Evolutionary conservation across 495 filamentous ascomycete genomes (phyloP), one percentile per base, ranked within the genome.

Genomic region (Hypoxylon trugodes): DNA sequence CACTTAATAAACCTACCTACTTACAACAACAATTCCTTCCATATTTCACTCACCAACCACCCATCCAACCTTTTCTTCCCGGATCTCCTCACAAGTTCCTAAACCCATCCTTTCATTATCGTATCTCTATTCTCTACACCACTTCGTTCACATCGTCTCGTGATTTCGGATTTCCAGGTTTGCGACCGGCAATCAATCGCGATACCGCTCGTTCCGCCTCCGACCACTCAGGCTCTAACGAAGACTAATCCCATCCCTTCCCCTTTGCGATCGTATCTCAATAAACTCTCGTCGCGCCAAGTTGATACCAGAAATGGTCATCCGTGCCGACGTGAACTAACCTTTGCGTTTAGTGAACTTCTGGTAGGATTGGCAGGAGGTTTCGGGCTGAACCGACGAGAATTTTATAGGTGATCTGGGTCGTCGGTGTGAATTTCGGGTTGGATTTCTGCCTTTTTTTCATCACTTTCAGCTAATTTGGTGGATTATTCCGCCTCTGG

Each of bases 331-430:
- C 30, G 52, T 64, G 45, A 51, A 68, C 54, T 63, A 68, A 63
- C 36, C n/a, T n/a, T 18, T 54, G 15, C 61, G 40, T 36, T 50
- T 46, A 66, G 63, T 58, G 51, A 59, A 61, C 54, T 56, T 58
- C 58, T 61, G 54, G 58, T 59, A 24, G 70, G 68, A 61, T 62
- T 64, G 64, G 68, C 57, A 64, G 70, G 70, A 63, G 68, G 68
- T 66, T 68, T 68, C 51, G 45, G 68, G 49, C 65, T 68, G 43
- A 48, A 69, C 40, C 59, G 61, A 69, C 68, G 51, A 69, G 64
- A 68, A 63, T 68, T 49, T 58, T 51, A 61, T 64, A n/a, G 64
- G 65, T 69, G 38, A 52, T 59, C 37, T 66, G 53, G 49, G 66
- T 48, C 61, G 40, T 53, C 58, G 57, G 64, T 56, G 54, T 70